Evolutionary conservation across 768 basidiomycete genomes (phyloP), one percentile per base, ranked within the genome.

Genomic region (Clitopilus passeckerianus): DNA sequence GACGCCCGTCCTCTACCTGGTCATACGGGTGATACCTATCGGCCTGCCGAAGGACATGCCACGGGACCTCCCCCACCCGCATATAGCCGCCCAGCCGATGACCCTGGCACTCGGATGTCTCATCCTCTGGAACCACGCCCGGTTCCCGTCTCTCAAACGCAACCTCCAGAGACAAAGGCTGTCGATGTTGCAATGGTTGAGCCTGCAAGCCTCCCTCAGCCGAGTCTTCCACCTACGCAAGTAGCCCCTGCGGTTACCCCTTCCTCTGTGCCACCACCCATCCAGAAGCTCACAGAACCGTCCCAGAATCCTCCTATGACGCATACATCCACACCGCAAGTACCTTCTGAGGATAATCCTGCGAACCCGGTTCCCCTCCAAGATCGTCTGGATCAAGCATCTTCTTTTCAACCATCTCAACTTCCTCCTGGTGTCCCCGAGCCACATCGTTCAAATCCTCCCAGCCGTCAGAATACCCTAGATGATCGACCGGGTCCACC

Each of bases 401-500:
- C 66, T 2, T 3, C 58, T 77, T 18, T 73, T 77, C 65, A 77
- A 78, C 46, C 75, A 74, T 33, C 64, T 74, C 50, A 73, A 66
- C 37, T 15, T 14, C 53, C 76, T 75, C 57, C 71, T 72, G 57
- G 58, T 60, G 30, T 54, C 61, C 46, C 35, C 61, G 44, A 54
- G 61, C 52, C 57, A 59, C 55, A 34, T 60, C 1, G 61, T 62
- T 20, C 55, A 58, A 34, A 62, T 54, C 61, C 61, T 59, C 46
- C 57, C n/a, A 41, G 59, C 58, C 68, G 72, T 61, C 67, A 72
- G 22, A 68, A 74, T 10, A 75, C 67, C 60, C 65, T 79, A 22
- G 78, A 78, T 70, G 77, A 80, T 56, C 74, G 78, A 59, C 65
- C 79, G 10, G 75, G 77, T 57, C 64, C 69, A 34, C 70, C 67